Evolutionary conservation across 805 yeast genomes (phyloP), one percentile per base, ranked within the genome.

Genomic region (Candida schatavii): DNA sequence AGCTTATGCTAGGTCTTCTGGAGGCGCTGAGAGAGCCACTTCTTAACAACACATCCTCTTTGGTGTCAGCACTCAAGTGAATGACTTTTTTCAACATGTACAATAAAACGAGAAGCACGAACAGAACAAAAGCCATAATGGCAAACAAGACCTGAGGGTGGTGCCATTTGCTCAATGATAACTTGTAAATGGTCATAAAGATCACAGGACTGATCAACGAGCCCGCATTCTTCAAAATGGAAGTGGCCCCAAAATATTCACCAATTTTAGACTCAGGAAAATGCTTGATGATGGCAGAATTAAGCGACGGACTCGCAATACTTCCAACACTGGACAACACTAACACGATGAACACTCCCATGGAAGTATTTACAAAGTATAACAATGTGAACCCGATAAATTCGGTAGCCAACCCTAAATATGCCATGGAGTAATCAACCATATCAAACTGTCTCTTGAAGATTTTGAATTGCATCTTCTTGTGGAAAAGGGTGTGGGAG

Each of bases 171-270:
- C 56, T 34, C 27, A 70, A 41, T 3, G 66, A 50, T 17, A 14
- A 39, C 42, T 64, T 64, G 52, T 83, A 85, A 19, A 81, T 40
- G 2, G 64, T 59, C 14, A 83, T 57, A 25, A 76, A 57, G 0
- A 66, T 14, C 4, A 79, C 59, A 0, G 91, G 88, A 1, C 71
- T 61, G 6, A 74, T 42, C 45, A 82, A 62, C 44, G 66, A 59
- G 3, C 75, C 58, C 0, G 75, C 37, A 47, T 78, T 81, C 54
- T 80, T 77, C 14, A 83, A 55, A 38, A 85, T 56, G 0, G 88
- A 78, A 34, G 84, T 57, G 0, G 83, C 88, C 7, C 91, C 89
- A 62, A 83, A 84, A 14, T 82, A 68, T 57, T 83, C 88, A 14
- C 95, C 95, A 29, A 38, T 19, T 29, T 38, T 38, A 15, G 74